These are phyloP conservation scores for Xylaria sp. DNA, from an alignment of 2,329 filamentous ascomycete genomes.

Conservation along the genomic window DNA sequence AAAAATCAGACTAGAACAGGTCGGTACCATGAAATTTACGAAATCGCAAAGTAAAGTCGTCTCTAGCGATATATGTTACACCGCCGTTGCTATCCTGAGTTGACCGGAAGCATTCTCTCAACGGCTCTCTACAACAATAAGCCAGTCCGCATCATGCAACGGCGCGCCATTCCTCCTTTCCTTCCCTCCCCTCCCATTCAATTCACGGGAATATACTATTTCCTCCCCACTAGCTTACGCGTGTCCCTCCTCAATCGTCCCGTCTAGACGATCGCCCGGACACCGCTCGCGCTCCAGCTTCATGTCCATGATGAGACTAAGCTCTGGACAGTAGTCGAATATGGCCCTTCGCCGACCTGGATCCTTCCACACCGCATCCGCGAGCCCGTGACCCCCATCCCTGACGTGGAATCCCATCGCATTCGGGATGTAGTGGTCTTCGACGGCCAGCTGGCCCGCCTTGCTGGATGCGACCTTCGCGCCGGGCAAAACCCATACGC, in stretches of 20 bases:
- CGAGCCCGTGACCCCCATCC: conserved; percentile 56
- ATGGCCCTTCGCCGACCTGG: conserved; percentile 57
- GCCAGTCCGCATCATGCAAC: conserved; percentile 31
- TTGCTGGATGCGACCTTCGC: conserved; percentile 57
- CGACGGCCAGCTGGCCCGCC: conserved; percentile 60
- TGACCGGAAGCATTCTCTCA: conserved; percentile 2
- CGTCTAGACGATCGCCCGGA: conserved; percentile 48
- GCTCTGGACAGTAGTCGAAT: conserved; percentile 67
- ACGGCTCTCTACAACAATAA: conserved; percentile 29
- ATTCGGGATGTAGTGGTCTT: conserved; percentile 60
- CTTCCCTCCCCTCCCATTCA: neutral
- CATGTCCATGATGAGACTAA: conserved; percentile 67
- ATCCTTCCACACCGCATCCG: conserved; percentile 60
- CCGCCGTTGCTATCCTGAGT: neutral
- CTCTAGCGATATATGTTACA: conserved; percentile 19
- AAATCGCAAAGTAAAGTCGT: neutral
- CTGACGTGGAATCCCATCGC: conserved; percentile 67
- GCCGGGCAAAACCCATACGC: conserved; percentile 60
- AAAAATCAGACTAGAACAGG: neutral
- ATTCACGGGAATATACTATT: neutral
- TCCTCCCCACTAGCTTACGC: neutral
- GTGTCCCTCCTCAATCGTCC: conserved; percentile 20
- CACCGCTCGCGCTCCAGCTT: conserved; percentile 63
- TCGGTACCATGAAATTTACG: conserved; percentile 3
- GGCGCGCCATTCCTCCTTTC: conserved; percentile 1